These are phyloP conservation scores for Candida sithepensis DNA, from an alignment of 805 yeast species.

Conservation along the genomic window DNA sequence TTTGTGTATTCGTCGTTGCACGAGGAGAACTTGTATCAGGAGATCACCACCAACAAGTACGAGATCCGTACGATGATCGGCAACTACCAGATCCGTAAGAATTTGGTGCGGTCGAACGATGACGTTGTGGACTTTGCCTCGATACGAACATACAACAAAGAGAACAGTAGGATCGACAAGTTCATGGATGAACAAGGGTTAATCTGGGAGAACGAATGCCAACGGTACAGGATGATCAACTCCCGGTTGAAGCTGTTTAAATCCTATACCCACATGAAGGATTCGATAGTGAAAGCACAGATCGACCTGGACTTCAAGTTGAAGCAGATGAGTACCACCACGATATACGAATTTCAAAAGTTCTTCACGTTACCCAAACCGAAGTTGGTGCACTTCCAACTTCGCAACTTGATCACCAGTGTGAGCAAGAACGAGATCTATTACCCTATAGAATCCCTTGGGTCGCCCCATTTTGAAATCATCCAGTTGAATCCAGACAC, in stretches of 20 bases:
- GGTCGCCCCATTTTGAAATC: slow-evolving; percentile 21
- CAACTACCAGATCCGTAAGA: slow-evolving; percentile 13
- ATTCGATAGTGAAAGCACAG: slow-evolving; percentile 21
- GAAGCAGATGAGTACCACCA: slow-evolving; percentile 14
- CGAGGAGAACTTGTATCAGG: neutral
- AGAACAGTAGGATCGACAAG: slow-evolving; percentile 3
- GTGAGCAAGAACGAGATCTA: slow-evolving; percentile 28
- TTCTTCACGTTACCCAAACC: slow-evolving; percentile 44
- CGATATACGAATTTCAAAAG: slow-evolving; percentile 36
- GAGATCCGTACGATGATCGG: slow-evolving; percentile 11
- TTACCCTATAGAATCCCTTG: slow-evolving; percentile 17
- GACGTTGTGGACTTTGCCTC: slow-evolving; percentile 7
- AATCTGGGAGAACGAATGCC: slow-evolving; percentile 22
- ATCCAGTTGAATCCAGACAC: slow-evolving; percentile 18
- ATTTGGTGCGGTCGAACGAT: slow-evolving; percentile 4
- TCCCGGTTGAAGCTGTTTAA: slow-evolving; percentile 20
- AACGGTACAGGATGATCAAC: slow-evolving; percentile 19
- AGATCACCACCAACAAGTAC: slow-evolving; percentile 7
- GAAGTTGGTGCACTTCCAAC: slow-evolving; percentile 53
- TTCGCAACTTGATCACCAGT: slow-evolving; percentile 47
- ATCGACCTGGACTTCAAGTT: slow-evolving; percentile 24
- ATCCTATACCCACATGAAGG: slow-evolving; percentile 23
- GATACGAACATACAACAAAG: slow-evolving; percentile 7
- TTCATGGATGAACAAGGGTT: slow-evolving; percentile 31
- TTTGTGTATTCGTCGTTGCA: slow-evolving; percentile 18